phyloP scores from a whole-genome alignment of 1,284 basidiomycete species.

The Ganoderma lingzhi region DNA sequence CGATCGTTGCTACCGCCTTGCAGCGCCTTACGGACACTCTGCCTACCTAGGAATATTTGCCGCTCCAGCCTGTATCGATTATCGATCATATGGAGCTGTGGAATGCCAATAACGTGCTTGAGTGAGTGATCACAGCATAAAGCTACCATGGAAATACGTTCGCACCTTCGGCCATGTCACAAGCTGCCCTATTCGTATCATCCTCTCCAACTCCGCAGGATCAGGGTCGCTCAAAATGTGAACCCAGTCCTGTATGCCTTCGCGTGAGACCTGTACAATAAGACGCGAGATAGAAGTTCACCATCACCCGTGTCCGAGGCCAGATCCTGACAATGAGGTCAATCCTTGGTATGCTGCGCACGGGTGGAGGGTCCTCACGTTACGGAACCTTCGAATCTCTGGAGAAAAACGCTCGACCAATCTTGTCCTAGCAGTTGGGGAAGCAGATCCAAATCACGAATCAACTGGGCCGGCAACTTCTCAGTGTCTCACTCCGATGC shows the following conservation, averaged over 20 bases:
- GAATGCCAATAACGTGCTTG: background rate
- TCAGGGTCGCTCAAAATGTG: constrained; percentile 87
- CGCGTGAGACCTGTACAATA: background rate
- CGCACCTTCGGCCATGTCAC: constrained; percentile 95
- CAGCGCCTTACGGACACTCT: constrained; percentile 67
- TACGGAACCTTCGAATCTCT: constrained; percentile 85
- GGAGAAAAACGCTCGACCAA: constrained; percentile 94
- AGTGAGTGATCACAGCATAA: background rate
- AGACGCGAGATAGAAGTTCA: constrained; percentile 40
- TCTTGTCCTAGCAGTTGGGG: constrained; percentile 92
- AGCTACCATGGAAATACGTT: constrained; percentile 5
- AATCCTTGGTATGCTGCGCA: constrained; percentile 12
- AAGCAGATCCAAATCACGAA: constrained; percentile 91
- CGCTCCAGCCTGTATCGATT: constrained; percentile 85
- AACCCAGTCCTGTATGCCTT: constrained; percentile 75
- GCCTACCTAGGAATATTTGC: constrained; percentile 84
- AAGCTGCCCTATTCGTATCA: constrained; percentile 87
- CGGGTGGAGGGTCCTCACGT: constrained; percentile 61
- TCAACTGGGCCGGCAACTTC: constrained; percentile 59
- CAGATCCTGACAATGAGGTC: constrained; percentile 70
- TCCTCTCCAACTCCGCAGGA: constrained; percentile 78
- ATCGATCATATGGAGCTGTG: constrained; percentile 88
- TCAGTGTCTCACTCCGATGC: constrained; percentile 12
- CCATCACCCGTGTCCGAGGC: constrained; percentile 82
- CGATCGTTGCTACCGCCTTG: constrained; percentile 42